Evolutionary conservation across 2,329 filamentous ascomycete species (phyloP).

Genomic region (Colletotrichum incanum): DNA sequence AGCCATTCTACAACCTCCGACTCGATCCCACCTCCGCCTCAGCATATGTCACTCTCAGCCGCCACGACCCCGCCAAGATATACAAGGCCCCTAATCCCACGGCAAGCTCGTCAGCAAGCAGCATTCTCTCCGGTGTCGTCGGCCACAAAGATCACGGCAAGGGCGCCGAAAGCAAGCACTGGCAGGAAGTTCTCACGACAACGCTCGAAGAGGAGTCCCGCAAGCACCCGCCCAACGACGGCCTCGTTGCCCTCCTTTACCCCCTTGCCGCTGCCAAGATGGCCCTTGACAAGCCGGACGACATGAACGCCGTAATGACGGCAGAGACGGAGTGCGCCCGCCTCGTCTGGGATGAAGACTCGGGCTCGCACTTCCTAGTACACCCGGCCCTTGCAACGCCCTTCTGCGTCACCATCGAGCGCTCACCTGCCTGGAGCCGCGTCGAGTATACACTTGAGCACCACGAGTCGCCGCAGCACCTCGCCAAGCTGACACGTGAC

Average conservation of each 20-base stretch:
- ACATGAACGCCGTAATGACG: conserved; percentile 72
- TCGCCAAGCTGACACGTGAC: conserved; percentile 74
- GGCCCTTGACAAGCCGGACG: conserved; percentile 73
- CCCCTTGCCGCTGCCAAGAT: conserved; percentile 76
- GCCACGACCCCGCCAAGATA: conserved; percentile 73
- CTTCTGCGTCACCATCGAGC: conserved; percentile 73
- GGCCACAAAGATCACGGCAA: conserved; percentile 51
- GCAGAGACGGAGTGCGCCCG: conserved; percentile 80
- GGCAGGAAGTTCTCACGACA: conserved; percentile 72
- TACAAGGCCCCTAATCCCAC: conserved; percentile 62
- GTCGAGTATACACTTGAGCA: conserved; percentile 78
- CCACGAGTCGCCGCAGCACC: conserved; percentile 72
- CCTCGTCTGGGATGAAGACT: conserved; percentile 80
- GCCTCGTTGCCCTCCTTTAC: conserved; percentile 78
- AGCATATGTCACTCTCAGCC: conserved; percentile 71
- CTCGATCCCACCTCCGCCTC: conserved; percentile 76
- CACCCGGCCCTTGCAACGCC: conserved; percentile 76
- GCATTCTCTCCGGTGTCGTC: conserved; percentile 52
- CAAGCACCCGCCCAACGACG: conserved; percentile 70
- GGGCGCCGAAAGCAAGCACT: conserved; percentile 61
- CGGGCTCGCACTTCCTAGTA: conserved; percentile 72
- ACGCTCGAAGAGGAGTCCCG: conserved; percentile 71
- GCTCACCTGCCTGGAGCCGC: conserved; percentile 72
- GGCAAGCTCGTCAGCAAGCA: conserved; percentile 48
- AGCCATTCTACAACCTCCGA: conserved; percentile 79